Evolutionary conservation across 2,329 filamentous ascomycete species (phyloP), one percentile per base, ranked within the genome.

Genomic region (Ophiostoma montium): DNA sequence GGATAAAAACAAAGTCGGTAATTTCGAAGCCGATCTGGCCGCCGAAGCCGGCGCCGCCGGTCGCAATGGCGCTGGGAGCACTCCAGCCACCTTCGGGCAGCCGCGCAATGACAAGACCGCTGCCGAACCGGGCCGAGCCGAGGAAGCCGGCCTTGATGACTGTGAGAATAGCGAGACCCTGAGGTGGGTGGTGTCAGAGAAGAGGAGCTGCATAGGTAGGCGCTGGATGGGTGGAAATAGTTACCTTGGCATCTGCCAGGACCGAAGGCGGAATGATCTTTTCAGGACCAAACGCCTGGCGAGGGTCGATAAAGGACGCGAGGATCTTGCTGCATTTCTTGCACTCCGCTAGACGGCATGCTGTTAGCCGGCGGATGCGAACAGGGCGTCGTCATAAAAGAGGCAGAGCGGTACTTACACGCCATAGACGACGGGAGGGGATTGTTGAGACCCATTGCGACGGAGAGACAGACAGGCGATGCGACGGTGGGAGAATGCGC

Each of bases 271-370:
- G 92, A 59, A 98, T 98, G 63, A 98, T 82, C 67, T 96, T 96
- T 67, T 96, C 92, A 50, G 92, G 90, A 6, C 90, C 88, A 65
- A 96, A 95, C 18, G 90, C 71, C 70, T 96, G 90, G 62, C 82
- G 78, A 18, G 92, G 92, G 63, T 96, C 92, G 63, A 96, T 78
- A 64, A 98, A 98, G 12, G 89, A 94, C 42, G 85, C 78, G 58
- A 98, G 77, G 61, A 96, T 96, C 73, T 94, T 95, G 62, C 85
- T 85, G 63, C 88, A 92, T 69, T 98, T 98, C 67, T 84, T 92
- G 70, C 92, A 96, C 71, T 98, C 92, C 71, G 87, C 90, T 95
- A 66, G 8, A 38, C 6, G 23, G 7, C 5, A 27, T 9, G 16
- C 27, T 35, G 31, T 30, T 31, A 33, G 19, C 39, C 31, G 46